Evolutionary conservation across 2,329 filamentous ascomycete species (phyloP).

Genomic region (Cytospora piceae): DNA sequence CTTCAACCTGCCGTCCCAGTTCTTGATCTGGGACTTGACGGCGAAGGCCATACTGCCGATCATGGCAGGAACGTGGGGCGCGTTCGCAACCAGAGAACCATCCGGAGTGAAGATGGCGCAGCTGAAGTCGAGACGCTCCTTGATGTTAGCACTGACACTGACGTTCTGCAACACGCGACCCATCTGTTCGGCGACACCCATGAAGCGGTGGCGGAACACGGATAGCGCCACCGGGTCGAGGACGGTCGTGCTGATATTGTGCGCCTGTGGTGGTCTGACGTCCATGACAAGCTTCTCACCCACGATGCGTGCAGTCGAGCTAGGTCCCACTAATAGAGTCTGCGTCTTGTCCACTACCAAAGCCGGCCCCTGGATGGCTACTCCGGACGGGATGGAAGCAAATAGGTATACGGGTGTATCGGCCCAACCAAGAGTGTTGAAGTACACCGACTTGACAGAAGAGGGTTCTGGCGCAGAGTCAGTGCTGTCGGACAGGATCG

Average conservation of each 20-base stretch:
- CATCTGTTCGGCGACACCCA: constrained; percentile 64
- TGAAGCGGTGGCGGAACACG: constrained; percentile 60
- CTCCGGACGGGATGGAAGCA: neutral
- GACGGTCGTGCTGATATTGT: constrained; percentile 2
- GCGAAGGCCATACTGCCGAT: constrained; percentile 47
- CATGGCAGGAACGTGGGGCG: constrained; percentile 46
- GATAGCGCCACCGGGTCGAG: constrained; percentile 41
- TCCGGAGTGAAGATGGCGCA: constrained; percentile 47
- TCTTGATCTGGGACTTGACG: constrained; percentile 42
- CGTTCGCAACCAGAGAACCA: constrained; percentile 45
- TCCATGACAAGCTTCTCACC: constrained; percentile 46
- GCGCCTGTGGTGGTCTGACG: constrained; percentile 24
- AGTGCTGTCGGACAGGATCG: neutral
- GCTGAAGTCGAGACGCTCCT: constrained; percentile 47
- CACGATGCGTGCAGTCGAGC: constrained; percentile 42
- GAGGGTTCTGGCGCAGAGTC: neutral
- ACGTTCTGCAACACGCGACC: constrained; percentile 59
- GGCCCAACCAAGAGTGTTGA: constrained; percentile 30
- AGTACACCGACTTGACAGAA: constrained; percentile 27
- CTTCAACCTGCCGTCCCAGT: constrained; percentile 39
- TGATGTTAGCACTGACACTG: constrained; percentile 53
- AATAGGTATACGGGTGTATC: constrained; percentile 32
- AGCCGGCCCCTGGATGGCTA: constrained; percentile 12
- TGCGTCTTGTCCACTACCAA: constrained; percentile 44
- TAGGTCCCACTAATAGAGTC: constrained; percentile 47